Evolutionary conservation across 2,329 filamentous ascomycete species (phyloP).

Genomic region (Alternaria postmessia): DNA sequence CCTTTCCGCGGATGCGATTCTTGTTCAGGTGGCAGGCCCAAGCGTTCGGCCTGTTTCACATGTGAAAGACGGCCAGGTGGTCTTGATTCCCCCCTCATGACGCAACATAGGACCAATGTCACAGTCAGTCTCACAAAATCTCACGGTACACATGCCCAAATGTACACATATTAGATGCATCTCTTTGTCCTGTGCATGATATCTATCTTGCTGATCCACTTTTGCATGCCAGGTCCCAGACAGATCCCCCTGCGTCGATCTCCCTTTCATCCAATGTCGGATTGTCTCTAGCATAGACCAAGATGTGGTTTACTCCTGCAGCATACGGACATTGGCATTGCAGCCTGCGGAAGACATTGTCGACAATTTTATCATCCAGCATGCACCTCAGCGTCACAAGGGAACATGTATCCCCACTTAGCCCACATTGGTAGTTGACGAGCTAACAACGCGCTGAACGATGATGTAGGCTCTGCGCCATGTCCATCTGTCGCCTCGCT

Average conservation of each 20-base stretch:
- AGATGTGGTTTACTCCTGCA: neutral
- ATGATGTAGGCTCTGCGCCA: neutral
- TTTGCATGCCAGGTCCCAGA: slow-evolving; percentile 3
- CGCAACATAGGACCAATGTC: slow-evolving; percentile 11
- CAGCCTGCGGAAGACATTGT: neutral
- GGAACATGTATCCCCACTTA: neutral
- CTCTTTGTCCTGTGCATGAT: neutral
- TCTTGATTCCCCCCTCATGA: slow-evolving; percentile 18
- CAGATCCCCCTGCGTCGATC: slow-evolving; percentile 3
- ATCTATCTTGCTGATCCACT: neutral
- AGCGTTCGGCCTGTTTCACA: slow-evolving; percentile 19
- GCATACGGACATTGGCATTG: neutral
- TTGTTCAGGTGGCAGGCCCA: slow-evolving; percentile 7
- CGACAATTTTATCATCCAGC: neutral
- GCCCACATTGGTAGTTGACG: neutral
- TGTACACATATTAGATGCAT: neutral
- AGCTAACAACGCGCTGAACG: neutral
- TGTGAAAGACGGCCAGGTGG: slow-evolving; percentile 19
- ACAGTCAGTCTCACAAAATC: slow-evolving; percentile 1
- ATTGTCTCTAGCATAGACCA: neutral
- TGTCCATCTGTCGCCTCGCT: neutral
- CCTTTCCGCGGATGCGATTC: neutral
- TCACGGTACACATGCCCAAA: neutral
- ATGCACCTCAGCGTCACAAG: neutral
- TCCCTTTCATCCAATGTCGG: slow-evolving; percentile 1